Percentiles rank a stretch among this genome's conserved stretches.
These are phyloP conservation scores for Chionographis japonica DNA, from an alignment of 106 monocot species.

Conservation along the genomic window DNA sequence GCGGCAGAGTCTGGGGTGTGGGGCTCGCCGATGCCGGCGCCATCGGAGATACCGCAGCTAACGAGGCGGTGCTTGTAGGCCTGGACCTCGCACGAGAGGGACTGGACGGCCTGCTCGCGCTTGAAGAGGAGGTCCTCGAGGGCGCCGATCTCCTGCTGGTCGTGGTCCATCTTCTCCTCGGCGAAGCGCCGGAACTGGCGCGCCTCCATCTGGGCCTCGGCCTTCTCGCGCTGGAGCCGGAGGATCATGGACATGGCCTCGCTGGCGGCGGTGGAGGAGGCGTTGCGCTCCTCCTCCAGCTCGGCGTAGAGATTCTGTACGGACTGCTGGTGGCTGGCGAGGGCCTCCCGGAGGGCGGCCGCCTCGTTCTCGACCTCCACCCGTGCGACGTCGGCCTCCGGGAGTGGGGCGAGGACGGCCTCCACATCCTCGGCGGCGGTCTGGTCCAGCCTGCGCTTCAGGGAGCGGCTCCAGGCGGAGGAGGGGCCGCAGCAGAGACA, in stretches of 20 bases:
- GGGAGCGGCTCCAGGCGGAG: no score
- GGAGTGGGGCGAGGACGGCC: neutral
- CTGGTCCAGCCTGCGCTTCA: neutral
- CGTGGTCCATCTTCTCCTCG: conserved; percentile 36
- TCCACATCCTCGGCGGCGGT: neutral
- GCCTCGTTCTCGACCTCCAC: conserved; percentile 9
- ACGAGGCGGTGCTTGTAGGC: conserved; percentile 6
- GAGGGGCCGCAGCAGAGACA: no score
- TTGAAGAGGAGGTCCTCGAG: conserved; percentile 32
- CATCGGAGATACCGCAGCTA: neutral
- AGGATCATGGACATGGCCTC: conserved; percentile 57
- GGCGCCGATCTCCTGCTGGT: conserved; percentile 20
- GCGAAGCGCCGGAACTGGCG: conserved; percentile 34
- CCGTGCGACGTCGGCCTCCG: neutral
- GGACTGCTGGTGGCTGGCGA: conserved; percentile 3
- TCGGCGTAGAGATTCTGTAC: conserved; percentile 19
- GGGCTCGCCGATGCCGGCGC: neutral
- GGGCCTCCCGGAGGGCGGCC: conserved; percentile 7
- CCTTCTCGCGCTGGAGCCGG: conserved; percentile 39
- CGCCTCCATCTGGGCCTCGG: conserved; percentile 36
- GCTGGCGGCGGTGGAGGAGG: conserved; percentile 29
- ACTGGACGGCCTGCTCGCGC: conserved; percentile 12
- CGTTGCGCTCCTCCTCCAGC: conserved; percentile 38
- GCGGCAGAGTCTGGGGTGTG: neutral
- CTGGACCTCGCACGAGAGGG: conserved; percentile 9